Evolutionary conservation across 1,284 basidiomycete species (phyloP), one percentile per base, ranked within the genome.

Genomic region (Volvariella surrecta): DNA sequence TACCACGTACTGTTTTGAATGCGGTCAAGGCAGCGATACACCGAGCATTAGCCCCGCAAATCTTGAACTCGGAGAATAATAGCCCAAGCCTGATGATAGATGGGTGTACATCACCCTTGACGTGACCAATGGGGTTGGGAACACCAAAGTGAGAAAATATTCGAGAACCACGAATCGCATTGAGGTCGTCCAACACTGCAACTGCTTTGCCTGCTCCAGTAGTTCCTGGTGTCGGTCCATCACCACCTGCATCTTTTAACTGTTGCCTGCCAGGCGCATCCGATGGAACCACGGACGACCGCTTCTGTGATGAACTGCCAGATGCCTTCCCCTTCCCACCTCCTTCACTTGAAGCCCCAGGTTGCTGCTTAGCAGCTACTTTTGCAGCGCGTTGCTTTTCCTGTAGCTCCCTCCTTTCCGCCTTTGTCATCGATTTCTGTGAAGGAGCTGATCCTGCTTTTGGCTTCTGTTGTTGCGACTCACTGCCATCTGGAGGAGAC

Each of bases 11-110:
- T 22, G 77, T 82, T 66, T 91, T 90, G 64, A 93, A 89, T 3
- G 85, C 81, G 31, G 75, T 80, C 47, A 93, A 62, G 44, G 86
- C 89, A n/a, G 89, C 86, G 42, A 93, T 89, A 61, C 88, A 90
- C 45, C 89, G 71, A 9, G 90, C 90, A 62, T 93, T 93, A 15
- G 89, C 85, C 15, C 89, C 89, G 35, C 79, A 82, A 52, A 93
- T 87, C 58, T 81, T 83, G 68, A 92, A 92, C 51, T 86, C 81
- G 4, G 85, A 78, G 60, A 90, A 92, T 50, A 88, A 79, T 17
- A 92, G 66, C 13, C 83, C 89, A 18, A 93, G 76, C 43, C 82
- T 71, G 49, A 87, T 62, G 56, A 92, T 79, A 19, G 78, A 73
- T 53, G 87, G 88, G 64, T 96, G 82, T 52, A 95, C 84, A 52